Conservation (phyloP, 73 alveolate genomes). For the Paramecium octaurelia region DNA sequence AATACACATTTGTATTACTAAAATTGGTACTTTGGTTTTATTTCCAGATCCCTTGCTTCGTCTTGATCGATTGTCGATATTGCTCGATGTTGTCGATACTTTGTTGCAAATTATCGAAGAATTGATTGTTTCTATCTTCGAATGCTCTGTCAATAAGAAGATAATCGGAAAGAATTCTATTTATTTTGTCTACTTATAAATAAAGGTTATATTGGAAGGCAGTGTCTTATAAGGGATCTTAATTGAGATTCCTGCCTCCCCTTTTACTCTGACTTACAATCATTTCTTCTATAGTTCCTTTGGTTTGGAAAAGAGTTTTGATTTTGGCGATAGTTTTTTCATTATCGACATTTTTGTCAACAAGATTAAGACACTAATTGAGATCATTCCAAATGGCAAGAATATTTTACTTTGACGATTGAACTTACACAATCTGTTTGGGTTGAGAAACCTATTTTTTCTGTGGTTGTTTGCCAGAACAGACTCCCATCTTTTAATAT, state of each 20-base stretch:
- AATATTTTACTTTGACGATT: background rate
- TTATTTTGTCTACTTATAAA: background rate
- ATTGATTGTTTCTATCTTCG: background rate
- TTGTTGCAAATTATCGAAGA: background rate
- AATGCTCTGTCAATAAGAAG: conserved; percentile 1
- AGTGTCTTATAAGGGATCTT: background rate
- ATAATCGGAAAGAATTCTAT: conserved; percentile 13
- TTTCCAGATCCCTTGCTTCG: background rate
- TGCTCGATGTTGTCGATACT: background rate
- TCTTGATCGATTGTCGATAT: background rate
- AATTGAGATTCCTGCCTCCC: background rate
- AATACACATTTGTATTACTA: conserved; percentile 6
- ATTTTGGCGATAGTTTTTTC: background rate
- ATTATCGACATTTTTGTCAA: background rate
- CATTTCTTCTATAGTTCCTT: conserved; percentile 16
- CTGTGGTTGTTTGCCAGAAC: background rate
- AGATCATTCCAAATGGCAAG: conserved; percentile 8
- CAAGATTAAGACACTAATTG: background rate
- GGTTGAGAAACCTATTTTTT: background rate
- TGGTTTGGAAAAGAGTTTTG: background rate
- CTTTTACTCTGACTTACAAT: background rate
- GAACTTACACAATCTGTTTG: background rate
- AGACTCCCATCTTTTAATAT: conserved; percentile 13
- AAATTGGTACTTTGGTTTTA: background rate
- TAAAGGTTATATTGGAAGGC: background rate